Percentiles rank a stretch among this genome's conserved stretches.
Conservation (phyloP, 352 stramenopile genomes). For the Pythium myriotylum region DNA sequence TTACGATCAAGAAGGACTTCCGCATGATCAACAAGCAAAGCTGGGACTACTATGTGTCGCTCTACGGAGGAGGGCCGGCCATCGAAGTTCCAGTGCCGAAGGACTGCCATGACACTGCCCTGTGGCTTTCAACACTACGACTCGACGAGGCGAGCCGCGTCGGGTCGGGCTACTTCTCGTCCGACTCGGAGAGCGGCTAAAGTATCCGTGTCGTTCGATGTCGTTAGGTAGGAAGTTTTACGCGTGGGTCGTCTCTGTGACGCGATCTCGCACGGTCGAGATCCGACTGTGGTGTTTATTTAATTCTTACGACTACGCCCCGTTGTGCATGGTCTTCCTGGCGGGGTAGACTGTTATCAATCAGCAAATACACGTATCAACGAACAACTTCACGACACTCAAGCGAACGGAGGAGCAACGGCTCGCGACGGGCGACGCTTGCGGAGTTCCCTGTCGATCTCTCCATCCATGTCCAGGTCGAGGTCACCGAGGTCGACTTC, state of each 20-base stretch:
- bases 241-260: background rate
- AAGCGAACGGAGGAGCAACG: conserved; percentile 23
- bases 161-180: conserved; percentile 54
- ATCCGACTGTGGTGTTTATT: background rate
- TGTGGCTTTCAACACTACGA: conserved; percentile 56
- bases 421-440: conserved; percentile 54
- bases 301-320: background rate
- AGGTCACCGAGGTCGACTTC: conserved; percentile 57
- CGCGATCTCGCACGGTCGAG: background rate
- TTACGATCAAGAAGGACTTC: conserved; percentile 75
- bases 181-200: conserved; percentile 9
- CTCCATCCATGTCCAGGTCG: conserved; percentile 68
- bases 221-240: conserved; percentile 5
- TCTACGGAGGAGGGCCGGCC: conserved; percentile 71
- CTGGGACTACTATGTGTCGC: conserved; percentile 73
- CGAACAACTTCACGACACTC: background rate
- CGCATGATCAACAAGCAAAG: conserved; percentile 81
- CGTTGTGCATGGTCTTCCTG: background rate
- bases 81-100: conserved; percentile 69
- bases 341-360: background rate
- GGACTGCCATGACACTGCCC: conserved; percentile 49
- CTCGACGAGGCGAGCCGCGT: conserved; percentile 60
- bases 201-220: background rate
- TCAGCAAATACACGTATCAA: background rate
- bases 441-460: conserved; percentile 71